Percentiles rank a stretch among this genome's conserved stretches.
Conservation (phyloP, 2,329 filamentous ascomycete species). For the Neurospora sp. region DNA sequence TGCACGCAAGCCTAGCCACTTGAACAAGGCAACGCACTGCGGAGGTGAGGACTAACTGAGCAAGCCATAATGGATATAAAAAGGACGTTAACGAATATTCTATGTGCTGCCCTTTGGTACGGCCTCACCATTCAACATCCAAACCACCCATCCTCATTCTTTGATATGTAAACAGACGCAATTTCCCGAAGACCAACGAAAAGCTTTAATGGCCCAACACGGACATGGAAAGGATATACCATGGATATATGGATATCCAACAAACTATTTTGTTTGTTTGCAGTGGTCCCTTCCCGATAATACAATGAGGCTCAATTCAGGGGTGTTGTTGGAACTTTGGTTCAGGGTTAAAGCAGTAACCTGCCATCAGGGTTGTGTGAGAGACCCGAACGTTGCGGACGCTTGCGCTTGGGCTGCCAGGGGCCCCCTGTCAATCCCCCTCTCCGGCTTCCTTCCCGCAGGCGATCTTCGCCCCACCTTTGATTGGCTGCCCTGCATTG, state of each 20-base stretch:
- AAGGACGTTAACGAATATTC: not conserved
- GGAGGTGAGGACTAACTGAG: not conserved
- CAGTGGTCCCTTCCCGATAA: not conserved
- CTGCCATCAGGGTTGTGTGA: not conserved
- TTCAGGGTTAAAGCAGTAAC: not conserved
- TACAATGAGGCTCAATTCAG: not conserved
- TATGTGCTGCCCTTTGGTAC: not conserved
- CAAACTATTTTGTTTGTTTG: not conserved
- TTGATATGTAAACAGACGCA: not conserved
- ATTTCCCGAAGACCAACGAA: not conserved
- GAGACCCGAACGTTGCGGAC: not conserved
- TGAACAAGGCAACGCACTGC: not conserved
- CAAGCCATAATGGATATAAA: not conserved
- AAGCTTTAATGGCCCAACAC: not conserved
- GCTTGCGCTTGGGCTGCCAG: not conserved
- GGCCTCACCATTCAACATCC: not conserved
- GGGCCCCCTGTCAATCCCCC: not conserved
- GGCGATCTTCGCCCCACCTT: slow-evolving; percentile 5
- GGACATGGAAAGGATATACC: not conserved
- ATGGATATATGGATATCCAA: not conserved
- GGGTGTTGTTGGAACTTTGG: not conserved
- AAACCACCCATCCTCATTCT: not conserved
- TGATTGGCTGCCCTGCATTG: not conserved
- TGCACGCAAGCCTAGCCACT: not conserved
- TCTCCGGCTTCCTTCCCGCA: not conserved